Evolutionary conservation across 2,329 filamentous ascomycete genomes (phyloP).

Genomic region (Salinomyces thailandicus): DNA sequence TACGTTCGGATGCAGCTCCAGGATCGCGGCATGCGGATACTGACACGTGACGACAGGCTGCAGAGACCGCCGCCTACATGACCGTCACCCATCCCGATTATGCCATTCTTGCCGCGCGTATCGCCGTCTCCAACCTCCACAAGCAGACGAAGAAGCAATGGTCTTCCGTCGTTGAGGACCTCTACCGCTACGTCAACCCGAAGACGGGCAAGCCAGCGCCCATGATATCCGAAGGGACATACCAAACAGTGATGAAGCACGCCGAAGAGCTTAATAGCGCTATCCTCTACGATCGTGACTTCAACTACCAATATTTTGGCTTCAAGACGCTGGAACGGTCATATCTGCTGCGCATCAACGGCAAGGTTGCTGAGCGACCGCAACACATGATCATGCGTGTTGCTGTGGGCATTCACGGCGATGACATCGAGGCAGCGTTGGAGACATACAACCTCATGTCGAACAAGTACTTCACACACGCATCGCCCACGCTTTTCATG

Average conservation of each 20-base stretch:
- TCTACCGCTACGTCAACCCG: slow-evolving; percentile 93
- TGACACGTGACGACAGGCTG: slow-evolving; percentile 55
- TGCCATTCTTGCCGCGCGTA: slow-evolving; percentile 93
- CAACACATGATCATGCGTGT: slow-evolving; percentile 99
- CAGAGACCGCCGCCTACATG: slow-evolving; percentile 99
- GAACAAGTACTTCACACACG: slow-evolving; percentile 95
- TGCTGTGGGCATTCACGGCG: slow-evolving; percentile 89
- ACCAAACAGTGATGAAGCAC: slow-evolving; percentile 89
- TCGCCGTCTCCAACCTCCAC: slow-evolving; percentile 98
- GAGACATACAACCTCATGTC: slow-evolving; percentile 99
- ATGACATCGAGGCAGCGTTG: slow-evolving; percentile 85
- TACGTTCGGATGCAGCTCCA: slow-evolving; percentile 42
- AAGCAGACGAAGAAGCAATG: slow-evolving; percentile 99
- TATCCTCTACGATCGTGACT: slow-evolving; percentile 97
- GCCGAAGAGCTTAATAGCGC: slow-evolving; percentile 96
- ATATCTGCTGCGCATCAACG: slow-evolving; percentile 89
- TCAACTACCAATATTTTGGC: slow-evolving; percentile 99
- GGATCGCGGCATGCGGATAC: slow-evolving; percentile 7
- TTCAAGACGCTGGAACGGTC: slow-evolving; percentile 99
- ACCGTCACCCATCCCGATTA: slow-evolving; percentile 98
- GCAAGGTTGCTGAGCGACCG: slow-evolving; percentile 91
- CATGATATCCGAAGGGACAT: slow-evolving; percentile 89
- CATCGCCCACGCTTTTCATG: slow-evolving; percentile 95
- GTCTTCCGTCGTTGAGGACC: slow-evolving; percentile 85
- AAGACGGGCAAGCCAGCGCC: slow-evolving; percentile 74